These are phyloP conservation scores for Taxawa tesnikishii DNA, from an alignment of 2,329 filamentous ascomycete species.

Conservation along the genomic window DNA sequence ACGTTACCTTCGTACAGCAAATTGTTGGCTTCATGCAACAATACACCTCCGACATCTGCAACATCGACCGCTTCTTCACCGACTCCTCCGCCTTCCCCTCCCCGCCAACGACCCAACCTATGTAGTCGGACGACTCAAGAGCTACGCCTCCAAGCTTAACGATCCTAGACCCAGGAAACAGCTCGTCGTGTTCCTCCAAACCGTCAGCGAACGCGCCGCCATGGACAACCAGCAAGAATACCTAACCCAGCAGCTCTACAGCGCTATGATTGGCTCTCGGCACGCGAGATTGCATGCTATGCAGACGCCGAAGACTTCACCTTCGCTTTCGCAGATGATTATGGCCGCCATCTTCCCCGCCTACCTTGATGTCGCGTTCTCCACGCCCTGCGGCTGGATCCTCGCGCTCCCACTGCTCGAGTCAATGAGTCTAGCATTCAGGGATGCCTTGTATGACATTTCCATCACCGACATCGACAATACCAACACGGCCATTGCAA, in stretches of 20 bases:
- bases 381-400: constrained; percentile 36
- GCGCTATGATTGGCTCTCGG: constrained; percentile 36
- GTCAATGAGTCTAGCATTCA: constrained; percentile 29
- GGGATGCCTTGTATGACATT: constrained; percentile 32
- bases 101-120: constrained; percentile 49
- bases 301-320: background rate
- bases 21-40: constrained; percentile 49
- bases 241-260: constrained; percentile 40
- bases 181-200: constrained; percentile 46
- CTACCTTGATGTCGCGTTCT: constrained; percentile 40
- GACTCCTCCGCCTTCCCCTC: constrained; percentile 48
- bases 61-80: constrained; percentile 47
- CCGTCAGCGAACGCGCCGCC: constrained; percentile 45
- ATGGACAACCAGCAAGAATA: constrained; percentile 45
- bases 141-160: constrained; percentile 42
- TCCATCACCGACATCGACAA: constrained; percentile 27
- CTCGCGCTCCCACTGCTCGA: constrained; percentile 40
- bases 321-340: constrained; percentile 34
- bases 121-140: constrained; percentile 47
- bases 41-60: constrained; percentile 44
- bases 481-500: constrained; percentile 16
- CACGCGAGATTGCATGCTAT: too few relatives aligned
- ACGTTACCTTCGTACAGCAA: constrained; percentile 50
- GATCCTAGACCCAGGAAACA: constrained; percentile 39
- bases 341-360: constrained; percentile 43